Evolutionary conservation across 305 asterid species (phyloP).

Genomic region (Fraxinus xanthoxyloides): DNA sequence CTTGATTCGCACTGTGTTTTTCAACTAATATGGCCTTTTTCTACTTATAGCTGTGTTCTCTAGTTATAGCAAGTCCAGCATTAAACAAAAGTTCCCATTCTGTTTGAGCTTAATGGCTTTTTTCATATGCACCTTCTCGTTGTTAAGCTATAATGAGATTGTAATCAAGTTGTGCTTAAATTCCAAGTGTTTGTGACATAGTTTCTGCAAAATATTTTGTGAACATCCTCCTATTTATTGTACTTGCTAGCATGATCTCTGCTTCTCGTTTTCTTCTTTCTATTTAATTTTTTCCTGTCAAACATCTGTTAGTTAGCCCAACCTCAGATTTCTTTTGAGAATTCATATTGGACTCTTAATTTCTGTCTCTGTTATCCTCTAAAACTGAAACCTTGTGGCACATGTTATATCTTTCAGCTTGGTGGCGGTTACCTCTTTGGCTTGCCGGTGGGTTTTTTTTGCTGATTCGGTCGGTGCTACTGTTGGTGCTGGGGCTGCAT

Average conservation of each 20-base stretch:
- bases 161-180: neutral
- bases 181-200: neutral
- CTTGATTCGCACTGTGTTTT: slow-evolving; percentile 2
- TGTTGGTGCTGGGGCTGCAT: slow-evolving; percentile 91
- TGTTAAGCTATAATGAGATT: neutral
- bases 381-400: slow-evolving; percentile 24
- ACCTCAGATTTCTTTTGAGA: neutral
- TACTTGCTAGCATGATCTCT: neutral
- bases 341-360: slow-evolving; percentile 10
- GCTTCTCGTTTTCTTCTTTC: neutral
- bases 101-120: neutral
- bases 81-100: neutral
- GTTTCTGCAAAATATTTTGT: neutral
- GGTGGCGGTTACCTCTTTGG: slow-evolving; percentile 99
- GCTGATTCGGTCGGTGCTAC: slow-evolving; percentile 98
- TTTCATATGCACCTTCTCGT: neutral
- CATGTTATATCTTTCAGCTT: slow-evolving; percentile 50
- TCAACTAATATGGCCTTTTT: neutral
- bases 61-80: neutral
- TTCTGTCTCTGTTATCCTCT: too few relatives aligned
- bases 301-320: neutral
- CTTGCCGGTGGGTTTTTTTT: slow-evolving; percentile 87
- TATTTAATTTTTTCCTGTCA: neutral
- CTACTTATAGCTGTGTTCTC: neutral
- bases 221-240: neutral